A percentile compares a stretch with the other conserved stretches of the same genome.
Evolutionary conservation across 148 eudicot species (phyloP).

Genomic region (Chenopodium quinoa): DNA sequence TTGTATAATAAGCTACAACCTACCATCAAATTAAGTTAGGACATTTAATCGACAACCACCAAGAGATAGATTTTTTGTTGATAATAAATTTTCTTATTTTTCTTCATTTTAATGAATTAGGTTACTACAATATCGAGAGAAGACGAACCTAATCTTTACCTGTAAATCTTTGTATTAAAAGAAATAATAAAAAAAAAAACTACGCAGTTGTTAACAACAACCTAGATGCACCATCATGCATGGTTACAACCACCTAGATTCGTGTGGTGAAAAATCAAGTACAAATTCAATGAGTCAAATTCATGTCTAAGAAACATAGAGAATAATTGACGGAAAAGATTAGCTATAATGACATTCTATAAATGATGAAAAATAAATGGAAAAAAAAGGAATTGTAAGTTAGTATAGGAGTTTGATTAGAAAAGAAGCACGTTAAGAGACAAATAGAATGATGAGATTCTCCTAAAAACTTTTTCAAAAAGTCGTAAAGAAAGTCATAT

Average conservation of each 20-base stretch:
- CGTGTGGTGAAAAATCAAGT: neutral
- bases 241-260: neutral
- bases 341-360: neutral
- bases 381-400: neutral
- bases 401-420: neutral
- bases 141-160: too few species aligned
- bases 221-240: neutral
- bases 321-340: neutral
- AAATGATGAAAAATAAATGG: neutral
- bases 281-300: neutral
- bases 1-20: too few species aligned
- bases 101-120: too few species aligned
- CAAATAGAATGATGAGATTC: slow-evolving; percentile 19
- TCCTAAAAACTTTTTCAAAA: neutral
- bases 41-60: too few species aligned
- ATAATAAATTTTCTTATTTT: too few species aligned
- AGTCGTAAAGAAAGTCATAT: neutral
- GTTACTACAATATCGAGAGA: too few species aligned
- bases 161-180: too few species aligned
- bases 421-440: slow-evolving; percentile 4
- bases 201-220: too few species aligned
- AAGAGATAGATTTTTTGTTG: too few species aligned
- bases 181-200: too few species aligned
- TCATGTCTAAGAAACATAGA: neutral
- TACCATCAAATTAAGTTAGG: too few species aligned